A percentile compares a stretch with the other conserved stretches of the same genome.
phyloP scores from a whole-genome alignment of 352 stramenopile species.

The Phytophthora agathidicida region DNA sequence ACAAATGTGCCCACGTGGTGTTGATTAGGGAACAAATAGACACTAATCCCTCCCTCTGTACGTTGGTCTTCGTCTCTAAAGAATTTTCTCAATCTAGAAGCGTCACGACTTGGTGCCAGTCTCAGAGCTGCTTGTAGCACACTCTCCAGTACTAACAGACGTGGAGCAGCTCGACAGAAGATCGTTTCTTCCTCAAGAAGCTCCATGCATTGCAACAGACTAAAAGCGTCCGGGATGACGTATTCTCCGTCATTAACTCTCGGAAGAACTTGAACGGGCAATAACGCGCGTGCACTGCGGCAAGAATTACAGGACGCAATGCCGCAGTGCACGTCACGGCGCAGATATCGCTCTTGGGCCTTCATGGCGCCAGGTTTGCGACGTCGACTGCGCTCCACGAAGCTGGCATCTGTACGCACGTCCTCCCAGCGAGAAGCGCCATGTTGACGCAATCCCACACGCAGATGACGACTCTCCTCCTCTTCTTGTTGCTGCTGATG shows the following conservation, averaged over 20 bases:
- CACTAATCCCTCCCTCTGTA: slow-evolving; percentile 41
- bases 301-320: slow-evolving; percentile 56
- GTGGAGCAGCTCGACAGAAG: slow-evolving; percentile 42
- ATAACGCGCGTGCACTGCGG: slow-evolving; percentile 24
- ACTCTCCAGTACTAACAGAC: slow-evolving; percentile 78
- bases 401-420: slow-evolving; percentile 64
- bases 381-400: slow-evolving; percentile 77
- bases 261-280: slow-evolving; percentile 37
- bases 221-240: slow-evolving; percentile 74
- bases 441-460: slow-evolving; percentile 31
- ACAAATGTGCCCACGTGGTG: slow-evolving; percentile 68
- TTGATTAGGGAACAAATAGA: slow-evolving; percentile 77
- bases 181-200: slow-evolving; percentile 66
- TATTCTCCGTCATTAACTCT: slow-evolving; percentile 50
- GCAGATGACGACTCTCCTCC: slow-evolving; percentile 23
- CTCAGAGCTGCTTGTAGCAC: slow-evolving; percentile 67
- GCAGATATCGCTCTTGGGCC: slow-evolving; percentile 72
- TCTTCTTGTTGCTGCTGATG: slow-evolving; percentile 36
- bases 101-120: slow-evolving; percentile 70
- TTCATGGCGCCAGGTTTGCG: slow-evolving; percentile 78
- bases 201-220: slow-evolving; percentile 79
- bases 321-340: slow-evolving; percentile 74
- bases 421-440: slow-evolving; percentile 44
- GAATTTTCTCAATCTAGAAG: slow-evolving; percentile 68
- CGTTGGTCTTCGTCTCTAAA: slow-evolving; percentile 61